Evolutionary conservation across 768 basidiomycete genomes (phyloP).

Genomic region (Punctularia strigosozonata): DNA sequence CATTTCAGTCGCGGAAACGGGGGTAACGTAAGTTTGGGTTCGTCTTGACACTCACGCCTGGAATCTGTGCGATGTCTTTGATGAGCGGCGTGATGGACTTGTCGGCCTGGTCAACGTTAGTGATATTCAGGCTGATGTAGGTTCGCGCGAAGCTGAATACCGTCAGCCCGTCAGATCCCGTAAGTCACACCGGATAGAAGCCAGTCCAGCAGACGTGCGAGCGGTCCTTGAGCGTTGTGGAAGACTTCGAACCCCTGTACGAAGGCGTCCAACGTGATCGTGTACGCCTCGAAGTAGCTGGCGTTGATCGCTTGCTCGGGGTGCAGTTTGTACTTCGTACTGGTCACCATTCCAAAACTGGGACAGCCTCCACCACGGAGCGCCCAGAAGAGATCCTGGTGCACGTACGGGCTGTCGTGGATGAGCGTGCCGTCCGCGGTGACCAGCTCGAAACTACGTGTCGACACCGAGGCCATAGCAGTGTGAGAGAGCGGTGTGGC

Average conservation of each 20-base stretch:
- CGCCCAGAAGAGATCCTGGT: conserved; percentile 37
- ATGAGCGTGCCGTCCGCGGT: conserved; percentile 28
- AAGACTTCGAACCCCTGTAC: conserved; percentile 22
- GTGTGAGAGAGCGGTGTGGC: conserved; percentile 29
- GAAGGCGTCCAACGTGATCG: conserved; percentile 17
- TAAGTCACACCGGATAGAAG: conserved; percentile 8
- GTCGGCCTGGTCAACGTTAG: background rate
- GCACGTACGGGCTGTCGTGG: conserved; percentile 22
- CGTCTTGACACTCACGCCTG: background rate
- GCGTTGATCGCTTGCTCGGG: conserved; percentile 21
- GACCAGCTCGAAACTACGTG: conserved; percentile 33
- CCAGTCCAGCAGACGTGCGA: conserved; percentile 38
- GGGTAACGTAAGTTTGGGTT: conserved; percentile 6
- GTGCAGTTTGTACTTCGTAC: conserved; percentile 33
- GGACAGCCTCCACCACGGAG: conserved; percentile 36
- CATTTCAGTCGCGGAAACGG: conserved; percentile 8
- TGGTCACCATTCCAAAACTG: conserved; percentile 37
- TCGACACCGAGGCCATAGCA: conserved; percentile 36
- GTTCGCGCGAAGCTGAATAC: background rate
- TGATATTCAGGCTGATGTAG: background rate
- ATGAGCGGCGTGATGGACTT: background rate
- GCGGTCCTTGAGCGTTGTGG: conserved; percentile 19
- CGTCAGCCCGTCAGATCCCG: background rate
- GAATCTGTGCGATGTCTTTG: too few species aligned
- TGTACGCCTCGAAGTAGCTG: conserved; percentile 18